Evolutionary conservation across 352 stramenopile genomes (phyloP), one percentile per base, ranked within the genome.

Genomic region (Pythium apleroticum): DNA sequence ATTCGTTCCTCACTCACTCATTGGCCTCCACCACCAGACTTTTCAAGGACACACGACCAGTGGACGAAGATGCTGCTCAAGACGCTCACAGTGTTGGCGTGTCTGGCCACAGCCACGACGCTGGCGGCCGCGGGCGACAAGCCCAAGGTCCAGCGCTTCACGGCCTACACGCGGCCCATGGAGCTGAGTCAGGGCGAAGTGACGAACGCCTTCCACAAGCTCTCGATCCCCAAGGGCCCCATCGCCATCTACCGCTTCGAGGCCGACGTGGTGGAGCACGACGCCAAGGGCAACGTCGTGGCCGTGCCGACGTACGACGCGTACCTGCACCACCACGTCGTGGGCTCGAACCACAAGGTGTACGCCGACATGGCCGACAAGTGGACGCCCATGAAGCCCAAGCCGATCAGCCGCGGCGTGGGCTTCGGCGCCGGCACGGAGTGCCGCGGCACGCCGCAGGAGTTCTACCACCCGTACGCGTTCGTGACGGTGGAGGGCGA

Each of bases 271-370:
- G 85, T 94, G 37, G 76, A 84, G 76, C 81, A 86, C 56, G 74
- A 76, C 52, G 72, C 75, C n/a, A 73, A 74, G 7, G 80, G 77
- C 19, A 73, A 84, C 20, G 57, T 88, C 4, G 62, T 88, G n/a
- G 66, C 81, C 10, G 78, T 88, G 37, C 69, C 80, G 10, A 84
- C 70, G 11, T 94, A 75, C 63, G 85, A 94, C 50, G 85, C 85
- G 20, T 94, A 94, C 63, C 64, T 94, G 56, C 85, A 94, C 68
- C 85, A 94, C 71, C 84, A 94, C 71, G 85, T 94, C 8, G 83
- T 91, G 30, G 81, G 81, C 22, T 91, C 81, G 10, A 82, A 81
- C 41, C 82, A 91, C 70, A 73, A 88, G 52, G 69, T 78, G 25
- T 90, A 93, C 68, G 73, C 71, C 25, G 63, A 76, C 37, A 72